Evolutionary conservation across 2,329 filamentous ascomycete species (phyloP), one percentile per base, ranked within the genome.

Genomic region (Alternaria longipes): DNA sequence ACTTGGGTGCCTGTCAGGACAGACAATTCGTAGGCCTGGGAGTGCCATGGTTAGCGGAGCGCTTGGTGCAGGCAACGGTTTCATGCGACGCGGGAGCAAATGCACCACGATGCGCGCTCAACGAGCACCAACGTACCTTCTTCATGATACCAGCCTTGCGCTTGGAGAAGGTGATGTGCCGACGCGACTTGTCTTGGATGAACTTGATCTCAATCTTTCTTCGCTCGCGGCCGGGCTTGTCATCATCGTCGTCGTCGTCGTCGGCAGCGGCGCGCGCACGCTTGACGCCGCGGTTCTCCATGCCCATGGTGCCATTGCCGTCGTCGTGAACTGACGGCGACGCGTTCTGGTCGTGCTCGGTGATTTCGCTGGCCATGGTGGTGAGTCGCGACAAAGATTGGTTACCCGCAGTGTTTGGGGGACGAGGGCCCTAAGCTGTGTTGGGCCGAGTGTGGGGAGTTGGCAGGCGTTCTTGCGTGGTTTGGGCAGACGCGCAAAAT

Each of bases 191-290:
- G 84, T 99, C 95, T 82, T 94, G 94, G 82, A 99, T 99, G 84
- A 99, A 99, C 87, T 99, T 99, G 85, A 99, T 99, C 83, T 99
- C 95, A 76, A 99, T 99, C 91, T 99, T 99, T 84, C 95, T 90
- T 79, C 95, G 91, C 87, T 98, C 95, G 82, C 95, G 94, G 78
- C 93, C 93, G 66, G 93, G 93, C 89, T 98, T 98, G 81, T 97
- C 94, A 73, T 97, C 94, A 73, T 98, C 94, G 68, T 98, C 95
- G 69, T 98, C 94, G 70, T 98, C 95, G 78, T 98, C 95, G 79
- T 98, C 94, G 75, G 90, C 79, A 72, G 91, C 83, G 66, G 91
- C 89, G 78, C 95, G 92, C 81, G 87, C 88, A 74, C 94, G 93
- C 87, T 98, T 98, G 82, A 93, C 87, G 80, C 93, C 93, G 79